Percentiles rank a stretch among this genome's conserved stretches.
Conservation (phyloP, 1,139 yeast species). For the Nakaseomyces nivariensis region DNA sequence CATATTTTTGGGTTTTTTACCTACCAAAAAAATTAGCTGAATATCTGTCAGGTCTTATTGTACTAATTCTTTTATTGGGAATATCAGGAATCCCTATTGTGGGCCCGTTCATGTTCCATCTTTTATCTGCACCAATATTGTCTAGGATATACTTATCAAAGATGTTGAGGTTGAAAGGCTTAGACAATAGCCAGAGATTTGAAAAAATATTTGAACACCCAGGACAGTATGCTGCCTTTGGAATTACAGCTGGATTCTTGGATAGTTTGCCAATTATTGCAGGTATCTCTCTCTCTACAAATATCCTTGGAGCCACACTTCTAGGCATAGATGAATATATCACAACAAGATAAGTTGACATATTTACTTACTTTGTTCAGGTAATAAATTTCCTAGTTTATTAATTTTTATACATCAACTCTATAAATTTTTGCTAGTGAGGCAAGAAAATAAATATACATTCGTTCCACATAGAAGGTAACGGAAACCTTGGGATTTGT, state of each 20-base stretch:
- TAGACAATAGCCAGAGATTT: slow-evolving; percentile 19
- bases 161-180: slow-evolving; percentile 16
- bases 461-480: too few species aligned
- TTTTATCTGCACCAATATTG: slow-evolving; percentile 21
- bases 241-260: slow-evolving; percentile 21
- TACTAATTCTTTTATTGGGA: slow-evolving; percentile 11
- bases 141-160: slow-evolving; percentile 22
- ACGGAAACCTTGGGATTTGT: too few species aligned
- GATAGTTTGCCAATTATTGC: slow-evolving; percentile 26
- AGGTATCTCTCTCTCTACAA: slow-evolving; percentile 22
- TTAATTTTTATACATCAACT: too few species aligned
- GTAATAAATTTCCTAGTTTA: too few species aligned
- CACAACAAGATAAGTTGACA: neutral
- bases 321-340: slow-evolving; percentile 15
- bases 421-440: too few species aligned
- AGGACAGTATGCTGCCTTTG: slow-evolving; percentile 26
- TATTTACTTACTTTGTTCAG: too few species aligned
- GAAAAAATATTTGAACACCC: slow-evolving; percentile 17
- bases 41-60: slow-evolving; percentile 12
- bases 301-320: slow-evolving; percentile 23
- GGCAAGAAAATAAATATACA: too few species aligned
- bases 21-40: slow-evolving; percentile 21
- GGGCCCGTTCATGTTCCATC: slow-evolving; percentile 24
- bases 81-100: slow-evolving; percentile 23
- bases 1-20: slow-evolving; percentile 24